Conservation (phyloP, 768 basidiomycete genomes). For the Cyclocybe cylindracea region DNA sequence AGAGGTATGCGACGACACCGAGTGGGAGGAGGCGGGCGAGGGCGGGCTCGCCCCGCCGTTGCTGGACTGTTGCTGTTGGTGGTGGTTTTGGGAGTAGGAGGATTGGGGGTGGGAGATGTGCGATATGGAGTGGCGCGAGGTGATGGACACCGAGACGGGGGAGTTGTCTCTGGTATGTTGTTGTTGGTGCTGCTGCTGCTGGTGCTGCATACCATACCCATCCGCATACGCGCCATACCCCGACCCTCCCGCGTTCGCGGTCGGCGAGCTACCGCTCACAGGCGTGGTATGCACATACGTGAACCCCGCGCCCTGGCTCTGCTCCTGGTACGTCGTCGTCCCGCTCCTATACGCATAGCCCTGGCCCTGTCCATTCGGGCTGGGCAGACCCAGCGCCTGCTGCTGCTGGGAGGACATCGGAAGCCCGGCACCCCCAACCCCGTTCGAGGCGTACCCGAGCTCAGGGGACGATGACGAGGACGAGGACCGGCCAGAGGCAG, state of each 20-base stretch:
- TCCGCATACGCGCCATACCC: too few relatives aligned
- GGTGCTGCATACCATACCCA: constrained; percentile 19
- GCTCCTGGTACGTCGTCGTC: constrained; percentile 47
- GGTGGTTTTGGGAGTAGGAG: constrained; percentile 35
- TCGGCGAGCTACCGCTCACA: too few relatives aligned
- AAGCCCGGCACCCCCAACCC: too few relatives aligned
- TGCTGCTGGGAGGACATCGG: constrained; percentile 22
- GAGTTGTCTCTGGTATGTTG: constrained; percentile 23
- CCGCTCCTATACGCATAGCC: constrained; percentile 39
- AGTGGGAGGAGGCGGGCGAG: constrained; percentile 54
- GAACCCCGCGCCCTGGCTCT: constrained; percentile 35
- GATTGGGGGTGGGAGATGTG: constrained; percentile 59
- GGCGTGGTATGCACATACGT: constrained; percentile 39
- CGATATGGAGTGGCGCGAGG: constrained; percentile 61
- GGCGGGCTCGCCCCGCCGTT: constrained; percentile 36
- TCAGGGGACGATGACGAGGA: constrained; percentile 51
- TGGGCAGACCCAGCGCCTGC: neutral
- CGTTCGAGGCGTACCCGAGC: constrained; percentile 38
- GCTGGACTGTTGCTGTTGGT: too few relatives aligned
- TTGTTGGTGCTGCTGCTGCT: constrained; percentile 8
- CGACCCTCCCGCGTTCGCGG: too few relatives aligned
- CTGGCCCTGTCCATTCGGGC: constrained; percentile 6
- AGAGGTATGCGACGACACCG: constrained; percentile 45
- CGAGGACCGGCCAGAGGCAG: constrained; percentile 15
- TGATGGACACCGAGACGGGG: constrained; percentile 34